Percentiles rank a stretch among this genome's conserved stretches.
Conservation (phyloP, 1,284 basidiomycete genomes). For the Austroboletus rostrupii region DNA sequence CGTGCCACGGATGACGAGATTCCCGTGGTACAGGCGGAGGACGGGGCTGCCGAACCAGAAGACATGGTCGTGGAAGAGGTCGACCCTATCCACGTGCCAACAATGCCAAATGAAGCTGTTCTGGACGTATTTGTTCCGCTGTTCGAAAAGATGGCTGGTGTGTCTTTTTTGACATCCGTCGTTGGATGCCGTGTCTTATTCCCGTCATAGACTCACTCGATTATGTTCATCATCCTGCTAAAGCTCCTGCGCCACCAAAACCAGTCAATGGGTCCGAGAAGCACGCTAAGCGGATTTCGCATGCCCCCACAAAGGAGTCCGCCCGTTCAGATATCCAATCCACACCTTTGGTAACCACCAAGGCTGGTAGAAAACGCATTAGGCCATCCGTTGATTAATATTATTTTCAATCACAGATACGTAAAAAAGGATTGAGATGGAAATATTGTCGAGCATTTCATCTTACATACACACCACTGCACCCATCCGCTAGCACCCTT, state of each 20-base stretch:
- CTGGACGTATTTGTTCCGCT: slow-evolving; percentile 25
- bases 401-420: slow-evolving; percentile 14
- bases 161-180: neutral
- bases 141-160: slow-evolving; percentile 28
- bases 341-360: slow-evolving; percentile 13
- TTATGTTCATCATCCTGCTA: slow-evolving; percentile 19
- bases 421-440: slow-evolving; percentile 12
- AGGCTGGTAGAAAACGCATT: slow-evolving; percentile 29
- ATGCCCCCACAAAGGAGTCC: slow-evolving; percentile 18
- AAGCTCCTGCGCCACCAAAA: slow-evolving; percentile 10
- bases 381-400: slow-evolving; percentile 28
- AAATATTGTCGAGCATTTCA: slow-evolving; percentile 25
- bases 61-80: slow-evolving; percentile 42
- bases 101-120: slow-evolving; percentile 16
- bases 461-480: slow-evolving; percentile 25
- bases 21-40: slow-evolving; percentile 20
- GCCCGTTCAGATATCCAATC: slow-evolving; percentile 9
- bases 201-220: slow-evolving; percentile 15
- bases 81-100: slow-evolving; percentile 8
- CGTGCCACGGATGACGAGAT: slow-evolving; percentile 30
- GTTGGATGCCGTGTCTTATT: slow-evolving; percentile 4
- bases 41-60: slow-evolving; percentile 33
- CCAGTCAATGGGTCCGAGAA: slow-evolving; percentile 16
- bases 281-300: slow-evolving; percentile 10
- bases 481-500: slow-evolving; percentile 20